Base-by-base conservation (phyloP, 176 grass and related monocot species). In the Paspalum notatum region DNA sequence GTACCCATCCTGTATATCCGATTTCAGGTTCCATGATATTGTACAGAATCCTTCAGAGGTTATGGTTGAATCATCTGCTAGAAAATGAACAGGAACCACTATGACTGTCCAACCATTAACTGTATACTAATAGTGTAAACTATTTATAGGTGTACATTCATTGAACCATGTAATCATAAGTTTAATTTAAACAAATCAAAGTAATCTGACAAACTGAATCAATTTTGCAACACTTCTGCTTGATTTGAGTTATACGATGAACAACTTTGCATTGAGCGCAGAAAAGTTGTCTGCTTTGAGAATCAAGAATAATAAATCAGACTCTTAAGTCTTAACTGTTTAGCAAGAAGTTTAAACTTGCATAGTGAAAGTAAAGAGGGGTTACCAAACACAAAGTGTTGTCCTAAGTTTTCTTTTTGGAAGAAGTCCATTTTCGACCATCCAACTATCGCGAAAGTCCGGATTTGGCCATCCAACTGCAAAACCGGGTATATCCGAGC, bases 1-100 rank as follows among this genome's bases (percentile, higher is more conserved):
- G 59, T 83, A 89, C 62, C 90, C 90, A 89, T 94, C 87, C 51
- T 66, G 39, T 21, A 98, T 73, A 84, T 98, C 92, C 57, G 90
- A 80, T 87, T 93, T 91, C 45, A 98, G 78, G 64, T 83, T 93
- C 95, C 92, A 98, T 53, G 91, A 72, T 87, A 98, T 81, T 55
- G 80, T 93, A 83, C 88, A 90, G 77, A 93, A 86, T 77, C 90
- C 95, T 92, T 87, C 91, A 85, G 92, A 90, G 27, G 87, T 87
- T 72, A 87, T 69, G 53, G 75, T 50, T 69, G 78, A 89, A 54
- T 85, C 81, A 68, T 87, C 95, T 98, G 84, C 75, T 75, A 85
- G 91, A 21, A 82, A 86, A 88, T 22, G 32, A 75, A 72, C 41
- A 38, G 63, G 42, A 79, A 78, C 70, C 80, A 65, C 79, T 66